phyloP scores from a whole-genome alignment of 1,284 basidiomycete species.

The Meira nashicola region DNA sequence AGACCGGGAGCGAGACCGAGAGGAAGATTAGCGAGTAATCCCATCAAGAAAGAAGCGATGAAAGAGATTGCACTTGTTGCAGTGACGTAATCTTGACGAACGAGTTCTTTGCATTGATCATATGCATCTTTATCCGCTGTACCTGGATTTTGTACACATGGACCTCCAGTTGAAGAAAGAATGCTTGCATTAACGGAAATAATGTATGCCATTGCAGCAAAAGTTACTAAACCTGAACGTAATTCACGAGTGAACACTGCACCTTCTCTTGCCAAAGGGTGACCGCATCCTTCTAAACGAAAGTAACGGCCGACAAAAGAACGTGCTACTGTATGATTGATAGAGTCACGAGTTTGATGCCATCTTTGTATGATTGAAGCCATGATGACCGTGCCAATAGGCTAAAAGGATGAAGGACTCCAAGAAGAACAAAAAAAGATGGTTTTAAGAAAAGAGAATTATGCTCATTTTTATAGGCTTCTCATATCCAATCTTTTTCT shows the following conservation, averaged over 20 bases:
- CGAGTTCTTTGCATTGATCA: constrained; percentile 60
- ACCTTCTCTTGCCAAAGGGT: constrained; percentile 67
- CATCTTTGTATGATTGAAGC: background rate
- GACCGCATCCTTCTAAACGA: constrained; percentile 75
- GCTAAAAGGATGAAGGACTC: background rate
- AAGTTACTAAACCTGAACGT: constrained; percentile 48
- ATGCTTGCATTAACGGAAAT: constrained; percentile 65
- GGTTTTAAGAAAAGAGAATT: too few relatives aligned
- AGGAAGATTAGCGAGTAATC: constrained; percentile 74
- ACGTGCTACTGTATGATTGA: constrained; percentile 60
- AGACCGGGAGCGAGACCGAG: constrained; percentile 62
- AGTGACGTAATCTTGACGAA: constrained; percentile 57
- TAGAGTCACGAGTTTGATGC: background rate
- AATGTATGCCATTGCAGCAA: constrained; percentile 50
- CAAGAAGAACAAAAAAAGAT: too few relatives aligned
- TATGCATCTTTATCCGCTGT: constrained; percentile 46
- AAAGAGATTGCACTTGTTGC: constrained; percentile 71
- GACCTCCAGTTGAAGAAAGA: constrained; percentile 70
- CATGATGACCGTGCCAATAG: background rate
- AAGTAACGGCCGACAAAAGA: constrained; percentile 74
- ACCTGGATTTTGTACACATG: constrained; percentile 58
- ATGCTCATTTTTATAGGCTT: too few relatives aligned
- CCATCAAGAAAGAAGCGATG: constrained; percentile 74
- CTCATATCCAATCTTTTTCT: too few relatives aligned
- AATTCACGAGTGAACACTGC: constrained; percentile 62